These are phyloP conservation scores for Boletus fagicola DNA, from an alignment of 768 basidiomycete species.

Conservation along the genomic window DNA sequence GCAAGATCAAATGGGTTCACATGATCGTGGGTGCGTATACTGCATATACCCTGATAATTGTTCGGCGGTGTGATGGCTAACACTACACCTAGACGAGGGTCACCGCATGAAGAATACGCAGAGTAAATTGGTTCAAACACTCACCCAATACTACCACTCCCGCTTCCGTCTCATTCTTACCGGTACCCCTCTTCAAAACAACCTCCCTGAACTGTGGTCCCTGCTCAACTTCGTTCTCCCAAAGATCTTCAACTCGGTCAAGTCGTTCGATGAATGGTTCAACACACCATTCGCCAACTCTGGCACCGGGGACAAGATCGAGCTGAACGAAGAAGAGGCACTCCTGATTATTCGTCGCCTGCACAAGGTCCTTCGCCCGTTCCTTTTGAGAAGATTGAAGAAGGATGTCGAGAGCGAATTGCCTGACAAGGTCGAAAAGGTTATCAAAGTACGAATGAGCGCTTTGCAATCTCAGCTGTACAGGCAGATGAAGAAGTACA, in stretches of 20 bases:
- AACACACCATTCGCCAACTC: constrained; percentile 99
- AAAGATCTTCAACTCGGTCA: constrained; percentile 97
- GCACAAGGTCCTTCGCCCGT: constrained; percentile 94
- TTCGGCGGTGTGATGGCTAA: constrained; percentile 3
- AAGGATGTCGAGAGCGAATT: constrained; percentile 96
- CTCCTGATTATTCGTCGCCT: constrained; percentile 93
- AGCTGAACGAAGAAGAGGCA: constrained; percentile 99
- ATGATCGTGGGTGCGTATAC: constrained; percentile 83
- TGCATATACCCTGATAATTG: constrained; percentile 29
- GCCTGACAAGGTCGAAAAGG: constrained; percentile 97
- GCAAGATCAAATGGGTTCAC: constrained; percentile 93
- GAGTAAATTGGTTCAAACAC: constrained; percentile 85
- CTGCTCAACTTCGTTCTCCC: constrained; percentile 93
- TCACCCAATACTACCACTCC: constrained; percentile 90
- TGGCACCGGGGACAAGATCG: constrained; percentile 97
- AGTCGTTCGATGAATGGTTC: constrained; percentile 99
- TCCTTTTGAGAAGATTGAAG: constrained; percentile 89
- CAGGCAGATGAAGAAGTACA: constrained; percentile 97
- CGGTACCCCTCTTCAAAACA: constrained; percentile 95
- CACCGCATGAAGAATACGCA: constrained; percentile 97
- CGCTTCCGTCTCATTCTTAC: constrained; percentile 92
- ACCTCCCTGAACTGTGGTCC: constrained; percentile 93
- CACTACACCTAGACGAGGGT: constrained; percentile 67
- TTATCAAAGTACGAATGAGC: constrained; percentile 95
- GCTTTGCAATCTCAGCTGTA: constrained; percentile 89